Conservation (phyloP, 371 early-diverging fungal species). For the Apophysomyces sp. region DNA sequence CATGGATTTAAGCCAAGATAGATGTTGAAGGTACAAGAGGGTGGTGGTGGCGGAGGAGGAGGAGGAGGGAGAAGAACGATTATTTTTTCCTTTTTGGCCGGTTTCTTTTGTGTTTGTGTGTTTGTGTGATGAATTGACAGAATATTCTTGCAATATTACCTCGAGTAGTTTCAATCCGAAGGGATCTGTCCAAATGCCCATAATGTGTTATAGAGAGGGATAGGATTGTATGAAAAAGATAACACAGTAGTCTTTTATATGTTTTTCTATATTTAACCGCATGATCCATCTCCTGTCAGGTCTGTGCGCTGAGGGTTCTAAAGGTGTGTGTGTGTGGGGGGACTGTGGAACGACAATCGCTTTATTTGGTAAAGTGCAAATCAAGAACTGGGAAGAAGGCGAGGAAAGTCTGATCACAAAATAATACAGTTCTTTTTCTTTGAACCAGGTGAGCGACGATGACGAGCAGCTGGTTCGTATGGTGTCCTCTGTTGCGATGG, state of each 20-base stretch:
- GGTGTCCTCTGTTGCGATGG: neutral
- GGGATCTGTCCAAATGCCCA: neutral
- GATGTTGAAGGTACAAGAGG: too few species aligned
- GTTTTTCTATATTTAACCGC: neutral
- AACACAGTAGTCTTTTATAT: too few species aligned
- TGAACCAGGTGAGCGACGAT: neutral
- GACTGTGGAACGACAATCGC: neutral
- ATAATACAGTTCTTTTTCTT: neutral
- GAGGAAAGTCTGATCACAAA: neutral
- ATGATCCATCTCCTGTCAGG: neutral
- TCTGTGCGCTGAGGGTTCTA: neutral
- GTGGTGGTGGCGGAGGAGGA: too few species aligned
- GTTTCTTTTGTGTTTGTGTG: too few species aligned
- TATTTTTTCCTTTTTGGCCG: too few species aligned
- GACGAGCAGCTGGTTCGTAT: neutral
- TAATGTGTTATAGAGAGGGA: too few species aligned
- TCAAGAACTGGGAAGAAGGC: neutral
- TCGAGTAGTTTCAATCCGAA: neutral
- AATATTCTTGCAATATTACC: neutral
- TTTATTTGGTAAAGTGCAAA: neutral
- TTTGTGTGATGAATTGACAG: neutral
- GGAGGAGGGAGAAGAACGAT: too few species aligned
- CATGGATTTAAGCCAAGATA: too few species aligned
- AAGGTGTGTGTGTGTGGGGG: too few species aligned
- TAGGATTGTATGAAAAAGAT: too few species aligned